Evolutionary conservation across 1,284 basidiomycete genomes (phyloP).

Genomic region (Pisolithus thermaeus): DNA sequence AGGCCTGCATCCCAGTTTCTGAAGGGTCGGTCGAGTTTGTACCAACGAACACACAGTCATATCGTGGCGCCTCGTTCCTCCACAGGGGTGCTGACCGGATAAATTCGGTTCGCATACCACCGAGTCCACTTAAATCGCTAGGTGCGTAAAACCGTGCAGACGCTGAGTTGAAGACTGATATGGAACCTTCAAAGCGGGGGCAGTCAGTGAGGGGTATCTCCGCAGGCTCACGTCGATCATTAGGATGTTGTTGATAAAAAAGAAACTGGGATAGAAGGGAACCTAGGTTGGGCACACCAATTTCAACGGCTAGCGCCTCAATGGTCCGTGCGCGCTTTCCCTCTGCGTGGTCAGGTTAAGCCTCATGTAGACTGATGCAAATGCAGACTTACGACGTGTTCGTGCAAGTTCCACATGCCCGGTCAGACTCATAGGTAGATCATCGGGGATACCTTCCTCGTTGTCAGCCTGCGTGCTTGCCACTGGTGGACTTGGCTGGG

Average conservation of each 20-base stretch:
- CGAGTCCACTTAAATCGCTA: conserved; percentile 5
- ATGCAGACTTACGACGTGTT: neutral
- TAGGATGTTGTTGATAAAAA: conserved; percentile 1
- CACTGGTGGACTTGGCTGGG: neutral
- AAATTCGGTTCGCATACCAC: no score
- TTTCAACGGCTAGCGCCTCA: neutral
- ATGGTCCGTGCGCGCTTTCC: neutral
- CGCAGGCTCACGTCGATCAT: neutral
- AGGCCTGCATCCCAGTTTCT: no score
- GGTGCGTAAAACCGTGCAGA: neutral
- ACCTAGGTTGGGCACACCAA: conserved; percentile 1
- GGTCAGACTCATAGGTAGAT: neutral
- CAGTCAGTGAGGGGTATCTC: conserved; percentile 2
- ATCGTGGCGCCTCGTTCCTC: no score
- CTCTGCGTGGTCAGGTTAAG: neutral
- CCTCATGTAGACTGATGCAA: neutral
- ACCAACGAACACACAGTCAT: no score
- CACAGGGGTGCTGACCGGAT: no score
- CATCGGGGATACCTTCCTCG: neutral
- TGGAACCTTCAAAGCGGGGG: neutral
- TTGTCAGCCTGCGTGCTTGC: conserved; percentile 2
- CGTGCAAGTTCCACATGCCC: conserved; percentile 4
- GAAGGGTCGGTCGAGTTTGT: no score
- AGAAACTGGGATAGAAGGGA: conserved; percentile 1
- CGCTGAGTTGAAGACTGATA: neutral